Percentiles rank a stretch among this genome's conserved stretches.
Conservation (phyloP, 1,139 yeast genomes). For the Pichia sp. region DNA sequence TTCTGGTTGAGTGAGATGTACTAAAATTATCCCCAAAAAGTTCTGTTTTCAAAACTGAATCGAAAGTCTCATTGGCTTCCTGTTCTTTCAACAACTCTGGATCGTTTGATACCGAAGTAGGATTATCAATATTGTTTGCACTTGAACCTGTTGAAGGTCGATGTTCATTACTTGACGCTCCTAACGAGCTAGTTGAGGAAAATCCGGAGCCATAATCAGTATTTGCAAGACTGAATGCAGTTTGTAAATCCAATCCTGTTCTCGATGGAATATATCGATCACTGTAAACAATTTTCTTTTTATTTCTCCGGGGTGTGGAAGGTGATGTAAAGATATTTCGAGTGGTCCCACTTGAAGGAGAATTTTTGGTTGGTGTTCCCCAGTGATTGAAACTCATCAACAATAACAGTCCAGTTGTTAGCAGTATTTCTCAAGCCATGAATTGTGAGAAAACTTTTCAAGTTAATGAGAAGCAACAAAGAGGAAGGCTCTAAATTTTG, state of each 20-base stretch:
- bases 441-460: not conserved
- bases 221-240: conserved; percentile 64
- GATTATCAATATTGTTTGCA: not conserved
- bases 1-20: conserved; percentile 12
- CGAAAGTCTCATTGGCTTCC: conserved; percentile 83
- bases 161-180: not conserved
- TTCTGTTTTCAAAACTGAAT: conserved; percentile 81
- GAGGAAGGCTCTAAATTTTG: not conserved
- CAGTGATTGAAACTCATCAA: conserved; percentile 11
- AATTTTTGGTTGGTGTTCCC: conserved; percentile 17
- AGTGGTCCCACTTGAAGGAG: conserved; percentile 6
- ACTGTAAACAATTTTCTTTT: conserved; percentile 46
- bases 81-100: conserved; percentile 62
- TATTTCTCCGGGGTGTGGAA: conserved; percentile 32
- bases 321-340: conserved; percentile 22
- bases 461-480: not conserved
- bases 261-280: conserved; percentile 86
- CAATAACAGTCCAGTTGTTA: not conserved
- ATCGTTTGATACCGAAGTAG: conserved; percentile 40
- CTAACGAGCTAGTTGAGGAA: conserved; percentile 1
- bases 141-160: not conserved
- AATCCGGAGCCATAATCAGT: conserved; percentile 11
- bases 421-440: too few species aligned
- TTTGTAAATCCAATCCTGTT: conserved; percentile 79
- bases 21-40: conserved; percentile 70